Evolutionary conservation across 805 yeast genomes (phyloP), one percentile per base, ranked within the genome.

Genomic region (Pichia pseudocactophila): DNA sequence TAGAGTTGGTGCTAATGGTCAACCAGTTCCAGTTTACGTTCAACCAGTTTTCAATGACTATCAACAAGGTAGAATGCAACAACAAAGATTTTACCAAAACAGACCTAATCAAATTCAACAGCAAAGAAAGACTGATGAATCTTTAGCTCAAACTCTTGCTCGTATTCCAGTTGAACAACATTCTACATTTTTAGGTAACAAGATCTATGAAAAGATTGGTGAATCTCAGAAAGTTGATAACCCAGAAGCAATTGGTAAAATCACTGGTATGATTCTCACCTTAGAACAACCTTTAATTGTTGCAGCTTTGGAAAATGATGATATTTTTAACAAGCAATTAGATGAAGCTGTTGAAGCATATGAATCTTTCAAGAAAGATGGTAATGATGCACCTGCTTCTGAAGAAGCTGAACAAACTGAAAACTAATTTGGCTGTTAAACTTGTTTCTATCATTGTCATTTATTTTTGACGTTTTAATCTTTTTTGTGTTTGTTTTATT

Each of bases 211-310:
- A 62, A 85, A 80, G 77, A 83, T 92, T 60, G 80, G 82, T 52
- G 79, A 88, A 53, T 79, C 85, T 50, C 88, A 86, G 60, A 83
- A 83, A 70, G 86, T 89, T 58, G 79, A 80, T 57, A 95, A 88
- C 62, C 83, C 82, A 46, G 96, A 88, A 69, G 87, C 95, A 60
- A 97, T 97, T 54, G 96, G 96, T 71, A 90, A 89, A 74, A 86
- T 92, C 65, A 92, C 98, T 53, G 97, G 97, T 73, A 92, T 92
- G 97, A 79, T 92, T 73, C 78, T 92, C 62, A 96, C 89, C 64
- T 80, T 90, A 79, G 94, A 88, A 62, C 85, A 84, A 69, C 78
- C 78, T 59, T 96, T 90, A 71, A 84, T 92, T 57, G 70, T 89
- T 60, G 82, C 83, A 49, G 74, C 90, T 65, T 78, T 87, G 65